Percentiles rank a stretch among this genome's conserved stretches.
phyloP scores from a whole-genome alignment of 2,329 filamentous ascomycete genomes.

The Mariannaea elegans region DNA sequence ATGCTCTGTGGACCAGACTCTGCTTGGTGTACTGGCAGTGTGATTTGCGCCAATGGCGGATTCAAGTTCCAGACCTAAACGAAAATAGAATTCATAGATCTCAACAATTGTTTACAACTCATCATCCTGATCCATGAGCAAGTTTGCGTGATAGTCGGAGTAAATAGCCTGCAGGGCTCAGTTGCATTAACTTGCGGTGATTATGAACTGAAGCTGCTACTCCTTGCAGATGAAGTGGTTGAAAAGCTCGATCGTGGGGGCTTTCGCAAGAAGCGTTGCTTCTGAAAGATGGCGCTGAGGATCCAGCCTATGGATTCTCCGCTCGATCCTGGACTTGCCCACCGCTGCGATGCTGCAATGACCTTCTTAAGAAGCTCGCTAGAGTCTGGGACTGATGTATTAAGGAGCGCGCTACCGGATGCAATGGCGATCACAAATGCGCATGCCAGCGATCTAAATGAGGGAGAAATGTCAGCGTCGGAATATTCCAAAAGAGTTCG shows the following conservation, averaged over 20 bases:
- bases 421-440: background rate
- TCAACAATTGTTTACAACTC: too few species aligned
- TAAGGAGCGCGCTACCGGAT: background rate
- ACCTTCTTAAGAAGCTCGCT: background rate
- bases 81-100: background rate
- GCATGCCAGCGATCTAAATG: background rate
- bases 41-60: background rate
- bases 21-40: background rate
- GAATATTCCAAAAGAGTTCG: too few species aligned
- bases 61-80: background rate
- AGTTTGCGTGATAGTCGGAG: too few species aligned
- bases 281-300: background rate
- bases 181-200: too few species aligned
- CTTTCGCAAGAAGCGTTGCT: background rate
- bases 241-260: background rate
- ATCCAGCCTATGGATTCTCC: conserved; percentile 1
- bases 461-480: background rate
- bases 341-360: background rate
- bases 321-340: conserved; percentile 1
- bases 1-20: background rate
- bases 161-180: too few species aligned
- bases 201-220: background rate
- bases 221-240: background rate
- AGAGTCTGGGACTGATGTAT: background rate
- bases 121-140: too few species aligned